Base-by-base conservation (phyloP, 352 stramenopile species). In the Pythium apleroticum region DNA sequence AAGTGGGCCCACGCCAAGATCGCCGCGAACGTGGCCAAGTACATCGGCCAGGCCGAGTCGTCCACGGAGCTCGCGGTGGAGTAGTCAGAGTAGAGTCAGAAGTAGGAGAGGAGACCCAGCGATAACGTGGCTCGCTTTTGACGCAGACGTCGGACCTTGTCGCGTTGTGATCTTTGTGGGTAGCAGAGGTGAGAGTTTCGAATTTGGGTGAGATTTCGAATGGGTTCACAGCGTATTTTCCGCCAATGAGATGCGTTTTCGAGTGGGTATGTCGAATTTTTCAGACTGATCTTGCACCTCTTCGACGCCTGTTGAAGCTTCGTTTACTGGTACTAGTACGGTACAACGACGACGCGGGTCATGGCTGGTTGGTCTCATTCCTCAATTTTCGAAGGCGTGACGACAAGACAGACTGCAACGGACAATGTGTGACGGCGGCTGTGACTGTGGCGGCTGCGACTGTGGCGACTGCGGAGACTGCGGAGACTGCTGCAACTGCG, bases 1-100 rank as follows among this genome's bases (percentile, higher is more conserved):
- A 72, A 89, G 52, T 90, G 79, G 81, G 85, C 85, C 2, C 85
- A 91, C 63, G 54, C 65, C 30, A 83, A 89, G 63, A 91, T 93
- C 61, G 74, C 75, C 11, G 66, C 70, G 8, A 71, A 74, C 22
- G 78, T 90, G 12, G 57, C 71, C 3, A 56, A 50, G n/a, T 90
- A 88, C 49, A 45, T 89, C 28, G 63, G 63, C 39, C 28, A 56
- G 43, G 28, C 64, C 20, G 19, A 30, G 15, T 25, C 22, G 7
- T 48, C 55, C 6, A 50, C 30, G 7, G 57, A 71, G 52, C 22
- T 71, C 5, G 64, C 64, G 1, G 55, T 71, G 31, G 64, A 71
- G 45, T 71, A 63, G 50, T 4, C 15, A 12, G 1, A 19, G 35
- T 41, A 41, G 35, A 41, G 9, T 41, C n/a, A 41, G 35, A 19